phyloP scores from a whole-genome alignment of 2,329 filamentous ascomycete species.

The Aspergillus brunneoviolaceus region DNA sequence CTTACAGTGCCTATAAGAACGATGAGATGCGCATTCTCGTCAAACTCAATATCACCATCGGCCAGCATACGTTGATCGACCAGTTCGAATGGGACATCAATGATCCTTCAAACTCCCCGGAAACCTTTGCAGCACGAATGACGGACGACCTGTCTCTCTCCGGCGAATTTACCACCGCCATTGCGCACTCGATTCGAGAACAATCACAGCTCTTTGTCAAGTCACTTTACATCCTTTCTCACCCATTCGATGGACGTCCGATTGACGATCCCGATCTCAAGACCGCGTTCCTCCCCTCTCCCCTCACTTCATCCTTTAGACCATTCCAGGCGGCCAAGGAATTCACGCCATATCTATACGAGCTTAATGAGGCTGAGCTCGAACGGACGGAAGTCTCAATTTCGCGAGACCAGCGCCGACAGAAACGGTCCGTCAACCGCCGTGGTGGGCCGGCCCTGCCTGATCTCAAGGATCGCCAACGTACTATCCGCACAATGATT shows the following conservation, averaged over 20 bases:
- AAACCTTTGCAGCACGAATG: constrained; percentile 91
- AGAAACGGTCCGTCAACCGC: constrained; percentile 93
- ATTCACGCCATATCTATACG: constrained; percentile 88
- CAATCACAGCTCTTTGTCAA: constrained; percentile 93
- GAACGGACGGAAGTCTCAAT: constrained; percentile 91
- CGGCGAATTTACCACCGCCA: constrained; percentile 94
- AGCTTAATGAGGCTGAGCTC: constrained; percentile 84
- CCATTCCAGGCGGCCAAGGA: constrained; percentile 92
- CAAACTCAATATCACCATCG: constrained; percentile 97
- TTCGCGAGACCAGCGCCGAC: constrained; percentile 85
- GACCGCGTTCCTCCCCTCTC: constrained; percentile 80
- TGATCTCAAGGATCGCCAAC: constrained; percentile 92
- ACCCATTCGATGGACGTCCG: constrained; percentile 91
- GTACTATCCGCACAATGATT: constrained; percentile 87
- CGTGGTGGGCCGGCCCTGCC: constrained; percentile 88
- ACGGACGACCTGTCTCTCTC: constrained; percentile 84
- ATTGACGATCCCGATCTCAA: constrained; percentile 90
- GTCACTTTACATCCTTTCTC: constrained; percentile 87
- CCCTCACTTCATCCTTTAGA: constrained; percentile 78
- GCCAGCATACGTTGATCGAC: constrained; percentile 87
- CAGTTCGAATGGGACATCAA: constrained; percentile 99
- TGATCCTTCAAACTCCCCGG: constrained; percentile 86
- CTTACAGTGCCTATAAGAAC: constrained; percentile 94
- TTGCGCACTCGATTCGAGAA: constrained; percentile 95
- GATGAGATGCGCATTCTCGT: constrained; percentile 97